Evolutionary conservation across 176 grass and related monocot species (phyloP).

Genomic region (Oryza nivara): DNA sequence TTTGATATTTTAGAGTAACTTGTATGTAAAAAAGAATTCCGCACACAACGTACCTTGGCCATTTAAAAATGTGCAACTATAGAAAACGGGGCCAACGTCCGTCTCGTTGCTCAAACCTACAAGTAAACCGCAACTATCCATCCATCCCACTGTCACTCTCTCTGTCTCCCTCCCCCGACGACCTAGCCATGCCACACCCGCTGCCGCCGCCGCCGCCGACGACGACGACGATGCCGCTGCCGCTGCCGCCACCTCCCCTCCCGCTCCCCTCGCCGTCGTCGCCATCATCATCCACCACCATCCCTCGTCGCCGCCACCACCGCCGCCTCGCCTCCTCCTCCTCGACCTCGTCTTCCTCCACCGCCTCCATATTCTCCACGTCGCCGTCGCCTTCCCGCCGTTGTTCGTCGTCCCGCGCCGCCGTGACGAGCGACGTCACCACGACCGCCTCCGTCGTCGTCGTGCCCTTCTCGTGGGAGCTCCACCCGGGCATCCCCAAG

Average conservation of each 20-base stretch:
- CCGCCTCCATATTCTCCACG: conserved; percentile 30
- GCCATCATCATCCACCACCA: neutral
- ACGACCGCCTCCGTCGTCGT: conserved; percentile 42
- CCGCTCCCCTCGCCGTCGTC: conserved; percentile 34
- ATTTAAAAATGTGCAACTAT: too few relatives aligned
- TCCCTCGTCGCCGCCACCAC: conserved; percentile 33
- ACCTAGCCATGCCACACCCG: conserved; percentile 32
- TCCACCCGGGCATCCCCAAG: conserved; percentile 77
- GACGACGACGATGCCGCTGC: conserved; percentile 38
- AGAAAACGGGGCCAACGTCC: too few relatives aligned
- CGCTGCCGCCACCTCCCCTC: conserved; percentile 59
- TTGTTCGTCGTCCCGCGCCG: neutral
- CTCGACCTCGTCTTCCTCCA: neutral
- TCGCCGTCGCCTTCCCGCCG: conserved; percentile 27
- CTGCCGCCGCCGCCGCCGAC: conserved; percentile 35
- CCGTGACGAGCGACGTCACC: neutral
- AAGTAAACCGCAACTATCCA: too few relatives aligned
- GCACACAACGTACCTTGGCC: too few relatives aligned
- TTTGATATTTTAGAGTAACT: too few relatives aligned
- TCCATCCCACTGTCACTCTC: neutral
- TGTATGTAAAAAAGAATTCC: too few relatives aligned
- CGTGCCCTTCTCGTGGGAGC: conserved; percentile 95
- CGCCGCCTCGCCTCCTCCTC: conserved; percentile 26
- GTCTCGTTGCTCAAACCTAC: too few relatives aligned
- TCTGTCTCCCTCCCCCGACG: neutral